Percentiles rank a stretch among this genome's conserved stretches.
phyloP scores from a whole-genome alignment of 352 stramenopile genomes.

The Thalassiosira hispida region DNA sequence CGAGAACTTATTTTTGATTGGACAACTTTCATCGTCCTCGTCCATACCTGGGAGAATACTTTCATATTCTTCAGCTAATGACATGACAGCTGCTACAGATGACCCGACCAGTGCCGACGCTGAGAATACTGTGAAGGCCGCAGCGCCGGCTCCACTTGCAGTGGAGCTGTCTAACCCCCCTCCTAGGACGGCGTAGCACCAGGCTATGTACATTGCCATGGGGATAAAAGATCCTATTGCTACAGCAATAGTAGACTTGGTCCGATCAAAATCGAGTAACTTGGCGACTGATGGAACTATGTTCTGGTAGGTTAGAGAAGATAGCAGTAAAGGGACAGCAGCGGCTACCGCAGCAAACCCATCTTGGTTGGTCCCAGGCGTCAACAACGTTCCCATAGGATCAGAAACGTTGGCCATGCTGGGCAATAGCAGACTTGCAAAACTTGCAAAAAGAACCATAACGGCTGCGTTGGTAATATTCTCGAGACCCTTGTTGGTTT shows the following conservation, averaged over 20 bases:
- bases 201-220: conserved; percentile 72
- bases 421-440: conserved; percentile 63
- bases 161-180: conserved; percentile 59
- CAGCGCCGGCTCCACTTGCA: conserved; percentile 27
- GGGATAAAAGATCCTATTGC: conserved; percentile 68
- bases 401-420: conserved; percentile 61
- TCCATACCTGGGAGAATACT: conserved; percentile 25
- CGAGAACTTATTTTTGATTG: conserved; percentile 41
- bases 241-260: conserved; percentile 58
- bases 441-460: conserved; percentile 68
- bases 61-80: conserved; percentile 75
- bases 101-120: conserved; percentile 63
- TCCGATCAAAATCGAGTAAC: conserved; percentile 72
- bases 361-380: conserved; percentile 37
- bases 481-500: conserved; percentile 55
- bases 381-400: conserved; percentile 52
- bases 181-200: conserved; percentile 63
- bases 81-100: conserved; percentile 65
- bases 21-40: conserved; percentile 15
- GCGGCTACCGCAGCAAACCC: conserved; percentile 21
- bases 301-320: conserved; percentile 75
- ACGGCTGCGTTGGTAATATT: conserved; percentile 58
- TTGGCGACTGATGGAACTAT: conserved; percentile 80
- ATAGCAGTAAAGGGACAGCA: conserved; percentile 67
- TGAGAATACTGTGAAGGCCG: conserved; percentile 62